Evolutionary conservation across 345 rosid genomes (phyloP), one percentile per base, ranked within the genome.

Genomic region (Citrus trifoliata): DNA sequence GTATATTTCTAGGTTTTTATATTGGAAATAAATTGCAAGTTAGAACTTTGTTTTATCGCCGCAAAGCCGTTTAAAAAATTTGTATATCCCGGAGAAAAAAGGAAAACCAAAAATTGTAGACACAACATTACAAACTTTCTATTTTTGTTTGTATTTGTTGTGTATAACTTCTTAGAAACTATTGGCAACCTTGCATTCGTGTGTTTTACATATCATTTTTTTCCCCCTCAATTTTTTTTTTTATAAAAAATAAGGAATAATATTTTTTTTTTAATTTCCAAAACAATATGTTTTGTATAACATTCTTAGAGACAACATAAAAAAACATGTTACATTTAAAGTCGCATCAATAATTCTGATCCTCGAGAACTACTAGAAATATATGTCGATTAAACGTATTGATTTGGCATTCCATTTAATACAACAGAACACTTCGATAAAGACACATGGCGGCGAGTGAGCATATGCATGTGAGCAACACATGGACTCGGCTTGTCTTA

Each of bases 381-480:
- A 33, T 56, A 10, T 72, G 75, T 55, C 59, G 7, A 48, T 38
- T 38, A 38, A 7, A 9, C 46, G 4, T 14, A 48, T 16, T 53
- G 0, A 53, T 53, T 53, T 4, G 22, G 22, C 21, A 53, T 16
- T 18, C 22, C 6, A 19, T 53, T 53, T 1, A 18, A 53, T 18
- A 53, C 6, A 53, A 4, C 5, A 18, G 5, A 53, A 1, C 58
- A 53, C 22, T 16, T 32, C 59, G 83, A 78, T 32, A 75, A 62
- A 22, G 85, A 68, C 79, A 76, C 24, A 19, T 24, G 66, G 53
- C 76, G 58, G 73, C 61, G 16, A 2, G 55, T 53, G 63, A 84
- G 71, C 84, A 84, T 21, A 51, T 13, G 79, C 89, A 87, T 82
- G 85, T 84, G 89, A 82, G 32, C 40, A 58, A 78, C 82, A 86